These are phyloP conservation scores for Sindora glabra DNA, from an alignment of 306 rosid species.

Conservation along the genomic window DNA sequence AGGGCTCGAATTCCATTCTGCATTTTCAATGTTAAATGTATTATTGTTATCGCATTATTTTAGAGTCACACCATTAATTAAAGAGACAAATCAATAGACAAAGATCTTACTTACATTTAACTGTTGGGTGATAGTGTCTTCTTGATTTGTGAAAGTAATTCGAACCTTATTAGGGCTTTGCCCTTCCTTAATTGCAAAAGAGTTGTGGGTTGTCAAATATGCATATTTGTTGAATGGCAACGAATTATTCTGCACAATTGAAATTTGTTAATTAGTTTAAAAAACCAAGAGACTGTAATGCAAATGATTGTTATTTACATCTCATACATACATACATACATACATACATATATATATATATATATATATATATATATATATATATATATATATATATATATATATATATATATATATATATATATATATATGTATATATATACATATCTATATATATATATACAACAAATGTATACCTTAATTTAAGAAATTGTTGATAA, in stretches of 20 bases:
- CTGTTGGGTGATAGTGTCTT: slow-evolving; percentile 30
- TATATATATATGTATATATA: too few species aligned
- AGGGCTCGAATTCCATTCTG: slow-evolving; percentile 68
- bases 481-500: too few species aligned
- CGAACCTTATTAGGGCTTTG: background rate
- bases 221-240: slow-evolving; percentile 38
- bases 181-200: slow-evolving; percentile 24
- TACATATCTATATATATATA: too few species aligned
- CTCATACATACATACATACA: too few species aligned
- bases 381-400: too few species aligned
- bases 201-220: slow-evolving; percentile 38
- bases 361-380: too few species aligned
- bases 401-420: too few species aligned
- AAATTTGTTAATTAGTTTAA: background rate
- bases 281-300: too few species aligned
- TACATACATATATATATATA: too few species aligned
- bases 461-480: too few species aligned
- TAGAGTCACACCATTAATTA: background rate
- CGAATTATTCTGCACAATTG: slow-evolving; percentile 23
- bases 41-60: background rate
- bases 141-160: slow-evolving; percentile 32
- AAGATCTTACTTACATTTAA: slow-evolving; percentile 25
- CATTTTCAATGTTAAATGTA: background rate
- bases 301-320: too few species aligned
- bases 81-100: background rate